These are phyloP conservation scores for Mycena amicta DNA, from an alignment of 768 basidiomycete species.

Conservation along the genomic window DNA sequence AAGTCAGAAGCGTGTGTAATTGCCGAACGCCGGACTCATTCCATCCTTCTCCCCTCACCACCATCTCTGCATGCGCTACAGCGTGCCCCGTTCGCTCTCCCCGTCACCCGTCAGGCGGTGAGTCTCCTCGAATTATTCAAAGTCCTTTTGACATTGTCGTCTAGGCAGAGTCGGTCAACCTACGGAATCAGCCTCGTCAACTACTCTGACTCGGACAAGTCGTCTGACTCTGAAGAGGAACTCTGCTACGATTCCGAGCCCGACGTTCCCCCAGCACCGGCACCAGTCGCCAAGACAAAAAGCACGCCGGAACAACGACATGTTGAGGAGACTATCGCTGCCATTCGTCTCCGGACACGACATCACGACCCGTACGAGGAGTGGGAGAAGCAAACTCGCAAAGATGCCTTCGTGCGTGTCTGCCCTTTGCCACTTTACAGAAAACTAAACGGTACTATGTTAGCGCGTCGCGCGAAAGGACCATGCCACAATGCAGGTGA, in stretches of 20 bases:
- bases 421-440: neutral
- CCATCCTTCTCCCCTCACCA: neutral
- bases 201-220: slow-evolving; percentile 28
- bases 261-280: slow-evolving; percentile 34
- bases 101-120: slow-evolving; percentile 22
- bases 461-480: slow-evolving; percentile 51
- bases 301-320: slow-evolving; percentile 43
- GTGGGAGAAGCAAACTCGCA: slow-evolving; percentile 54
- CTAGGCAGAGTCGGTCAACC: slow-evolving; percentile 26
- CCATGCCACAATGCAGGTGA: slow-evolving; percentile 34
- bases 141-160: too few species aligned
- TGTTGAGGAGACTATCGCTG: slow-evolving; percentile 52
- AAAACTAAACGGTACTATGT: neutral
- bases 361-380: slow-evolving; percentile 61
- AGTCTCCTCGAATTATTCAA: too few species aligned
- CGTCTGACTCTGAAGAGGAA: slow-evolving; percentile 33
- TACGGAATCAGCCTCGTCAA: slow-evolving; percentile 16
- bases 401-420: slow-evolving; percentile 52
- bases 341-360: slow-evolving; percentile 52
- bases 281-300: slow-evolving; percentile 32
- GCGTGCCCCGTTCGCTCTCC: slow-evolving; percentile 20
- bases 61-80: slow-evolving; percentile 17
- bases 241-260: slow-evolving; percentile 47
- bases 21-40: neutral
- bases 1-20: neutral